Base-by-base conservation (phyloP, 1,139 yeast genomes). In the Citeromyces siamensis region DNA sequence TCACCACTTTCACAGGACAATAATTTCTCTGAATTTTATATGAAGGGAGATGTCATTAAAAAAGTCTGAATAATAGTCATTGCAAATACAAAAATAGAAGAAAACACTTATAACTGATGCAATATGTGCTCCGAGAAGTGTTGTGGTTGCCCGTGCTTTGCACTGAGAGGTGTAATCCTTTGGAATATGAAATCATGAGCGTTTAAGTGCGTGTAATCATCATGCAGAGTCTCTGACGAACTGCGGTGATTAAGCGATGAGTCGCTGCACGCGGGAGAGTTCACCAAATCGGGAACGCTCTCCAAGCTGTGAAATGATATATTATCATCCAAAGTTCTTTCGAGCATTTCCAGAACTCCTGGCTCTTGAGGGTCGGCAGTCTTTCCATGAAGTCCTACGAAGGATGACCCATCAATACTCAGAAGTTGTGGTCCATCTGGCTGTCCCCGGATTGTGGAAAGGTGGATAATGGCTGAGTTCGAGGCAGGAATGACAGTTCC, bases 401-500 rank as follows among this genome's bases (percentile, higher is more conserved):
- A 72, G 3, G 75, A 64, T 7, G 68, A 58, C 0, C 71, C 68
- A 50, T 74, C 80, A 35, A 74, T 65, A 29, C 75, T 68, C 22
- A 73, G 47, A 3, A 73, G 56, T 34, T 49, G 53, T 19, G 52
- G 52, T 19, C 47, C 42, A 18, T 53, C 47, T 21, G 51, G 52
- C 12, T 41, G 36, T 7, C 35, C 36, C n/a, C 36, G 21, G 9
- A 35, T 23, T 9, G 27, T 16, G 18, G 37, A 31, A 34, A 71
- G 48, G 31, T 60, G 62, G 17, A 68, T 58, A 14, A 74, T 67
- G 33, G 61, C 59, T 26, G 68, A 63, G 47, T 70, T 69, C 28
- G 77, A 70, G 1, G 78, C 78, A 2, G 78, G 77, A 22, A 74
- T 62, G 7, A 64, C 43, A 0, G 79, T 73, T n/a, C 80, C 81